phyloP scores from a whole-genome alignment of 805 yeast species.

The Starmerella etchellsii region DNA sequence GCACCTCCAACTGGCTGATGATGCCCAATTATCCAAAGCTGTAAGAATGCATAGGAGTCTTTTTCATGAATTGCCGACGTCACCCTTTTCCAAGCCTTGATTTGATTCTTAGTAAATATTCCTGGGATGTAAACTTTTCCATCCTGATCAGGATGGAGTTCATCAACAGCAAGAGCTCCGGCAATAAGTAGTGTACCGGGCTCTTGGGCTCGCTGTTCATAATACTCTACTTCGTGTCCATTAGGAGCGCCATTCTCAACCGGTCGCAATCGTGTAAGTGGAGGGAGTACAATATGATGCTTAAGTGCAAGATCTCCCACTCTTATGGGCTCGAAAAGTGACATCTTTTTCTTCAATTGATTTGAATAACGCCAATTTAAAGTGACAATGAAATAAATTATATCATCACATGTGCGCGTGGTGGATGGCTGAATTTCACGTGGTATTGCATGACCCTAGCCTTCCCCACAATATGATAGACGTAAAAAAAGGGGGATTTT shows the following conservation, averaged over 20 bases:
- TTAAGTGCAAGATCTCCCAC: conserved; percentile 26
- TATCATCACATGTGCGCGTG: too few species aligned
- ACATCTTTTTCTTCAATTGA: too few species aligned
- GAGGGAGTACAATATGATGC: conserved; percentile 36
- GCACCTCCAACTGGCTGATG: conserved; percentile 14
- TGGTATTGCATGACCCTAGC: too few species aligned
- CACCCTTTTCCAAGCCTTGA: conserved; percentile 29
- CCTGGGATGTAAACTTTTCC: conserved; percentile 27
- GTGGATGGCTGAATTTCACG: too few species aligned
- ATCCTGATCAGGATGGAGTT: conserved; percentile 33
- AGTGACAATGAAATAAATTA: too few species aligned
- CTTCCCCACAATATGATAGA: too few species aligned
- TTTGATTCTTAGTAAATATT: conserved; percentile 24
- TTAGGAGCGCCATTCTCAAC: conserved; percentile 30
- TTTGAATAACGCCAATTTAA: too few species aligned
- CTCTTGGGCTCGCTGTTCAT: conserved; percentile 39
- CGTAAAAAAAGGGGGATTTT: too few species aligned
- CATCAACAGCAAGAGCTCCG: conserved; percentile 39
- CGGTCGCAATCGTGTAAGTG: conserved; percentile 37
- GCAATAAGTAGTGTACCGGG: conserved; percentile 48
- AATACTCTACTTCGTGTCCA: conserved; percentile 38
- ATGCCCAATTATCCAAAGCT: conserved; percentile 14
- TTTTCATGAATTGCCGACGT: conserved; percentile 21
- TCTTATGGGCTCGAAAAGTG: conserved; percentile 20
- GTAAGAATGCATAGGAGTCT: too few species aligned